Percentiles rank a stretch among this genome's conserved stretches.
These are phyloP conservation scores for Gentiana macrophylla DNA, from an alignment of 257 asterid species.

Conservation along the genomic window DNA sequence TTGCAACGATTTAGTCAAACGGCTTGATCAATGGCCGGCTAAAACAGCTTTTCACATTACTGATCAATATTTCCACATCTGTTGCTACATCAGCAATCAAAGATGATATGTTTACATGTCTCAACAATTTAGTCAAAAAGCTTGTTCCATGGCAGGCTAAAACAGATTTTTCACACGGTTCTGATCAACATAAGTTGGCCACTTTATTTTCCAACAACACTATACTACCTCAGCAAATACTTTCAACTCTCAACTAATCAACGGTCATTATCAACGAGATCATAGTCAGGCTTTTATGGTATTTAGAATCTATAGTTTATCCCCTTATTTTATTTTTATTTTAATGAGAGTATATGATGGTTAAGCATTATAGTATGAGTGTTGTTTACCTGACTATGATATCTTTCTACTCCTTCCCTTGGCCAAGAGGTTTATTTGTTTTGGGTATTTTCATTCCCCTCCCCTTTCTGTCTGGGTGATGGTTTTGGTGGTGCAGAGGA, in stretches of 20 bases:
- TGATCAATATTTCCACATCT: constrained; percentile 73
- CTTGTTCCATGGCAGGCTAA: constrained; percentile 47
- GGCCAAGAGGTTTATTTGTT: neutral
- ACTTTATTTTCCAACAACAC: constrained; percentile 82
- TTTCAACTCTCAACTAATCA: constrained; percentile 89
- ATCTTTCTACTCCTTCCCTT: neutral
- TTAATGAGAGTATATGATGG: neutral
- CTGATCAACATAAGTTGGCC: constrained; percentile 90
- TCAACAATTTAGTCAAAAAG: constrained; percentile 39
- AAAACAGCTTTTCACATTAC: constrained; percentile 81
- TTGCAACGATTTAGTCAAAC: constrained; percentile 63
- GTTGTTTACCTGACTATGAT: neutral
- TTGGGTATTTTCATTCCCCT: no score
- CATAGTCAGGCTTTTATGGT: constrained; percentile 91
- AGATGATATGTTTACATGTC: constrained; percentile 78
- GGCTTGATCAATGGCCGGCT: constrained; percentile 61
- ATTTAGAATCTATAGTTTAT: constrained; percentile 53
- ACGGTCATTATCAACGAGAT: constrained; percentile 91
- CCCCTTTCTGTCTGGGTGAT: neutral
- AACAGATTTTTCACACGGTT: constrained; percentile 69
- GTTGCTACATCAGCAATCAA: constrained; percentile 83
- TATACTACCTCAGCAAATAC: constrained; percentile 88
- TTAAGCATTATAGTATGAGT: neutral
- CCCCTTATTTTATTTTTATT: constrained; percentile 12
- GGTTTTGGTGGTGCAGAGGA: no score